Percentiles rank a stretch among this genome's conserved stretches.
Evolutionary conservation across 2,329 filamentous ascomycete genomes (phyloP).

Genomic region (Cadophora luteo-olivacea): DNA sequence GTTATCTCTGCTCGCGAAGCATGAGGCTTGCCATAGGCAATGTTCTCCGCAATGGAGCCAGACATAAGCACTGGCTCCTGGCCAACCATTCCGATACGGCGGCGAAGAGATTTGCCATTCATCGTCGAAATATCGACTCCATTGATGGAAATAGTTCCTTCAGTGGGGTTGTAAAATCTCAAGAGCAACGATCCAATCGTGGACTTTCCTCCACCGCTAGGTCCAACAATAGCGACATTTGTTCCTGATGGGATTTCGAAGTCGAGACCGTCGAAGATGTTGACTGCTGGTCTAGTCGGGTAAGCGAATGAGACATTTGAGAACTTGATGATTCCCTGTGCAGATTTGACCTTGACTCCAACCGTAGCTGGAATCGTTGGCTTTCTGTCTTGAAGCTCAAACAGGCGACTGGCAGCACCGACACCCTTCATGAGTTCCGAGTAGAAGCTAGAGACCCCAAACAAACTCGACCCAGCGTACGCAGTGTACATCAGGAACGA

Average conservation of each 20-base stretch:
- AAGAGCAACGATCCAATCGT: slow-evolving; percentile 92
- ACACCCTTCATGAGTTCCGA: slow-evolving; percentile 99
- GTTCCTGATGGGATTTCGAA: slow-evolving; percentile 93
- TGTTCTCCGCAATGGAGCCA: slow-evolving; percentile 85
- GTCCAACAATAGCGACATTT: slow-evolving; percentile 96
- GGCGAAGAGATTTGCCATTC: slow-evolving; percentile 91
- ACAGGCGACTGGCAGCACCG: slow-evolving; percentile 92
- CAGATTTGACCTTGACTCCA: slow-evolving; percentile 79
- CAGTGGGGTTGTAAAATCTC: slow-evolving; percentile 86
- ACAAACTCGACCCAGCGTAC: slow-evolving; percentile 83
- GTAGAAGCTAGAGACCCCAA: slow-evolving; percentile 94
- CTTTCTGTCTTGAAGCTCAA: slow-evolving; percentile 91
- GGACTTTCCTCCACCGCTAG: slow-evolving; percentile 94
- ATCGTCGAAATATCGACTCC: slow-evolving; percentile 82
- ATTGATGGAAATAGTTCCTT: slow-evolving; percentile 81
- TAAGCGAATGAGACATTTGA: slow-evolving; percentile 88
- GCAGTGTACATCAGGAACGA: slow-evolving; percentile 99
- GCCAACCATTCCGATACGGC: slow-evolving; percentile 92
- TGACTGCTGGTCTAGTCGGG: slow-evolving; percentile 89
- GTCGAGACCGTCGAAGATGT: slow-evolving; percentile 85
- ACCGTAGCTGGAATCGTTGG: slow-evolving; percentile 88
- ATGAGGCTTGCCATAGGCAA: slow-evolving; percentile 84
- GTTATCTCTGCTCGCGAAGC: slow-evolving; percentile 84
- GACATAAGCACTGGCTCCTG: slow-evolving; percentile 95
- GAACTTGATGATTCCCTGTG: slow-evolving; percentile 88